phyloP scores from a whole-genome alignment of 805 yeast species.

The Cyberlindnera maritima region DNA sequence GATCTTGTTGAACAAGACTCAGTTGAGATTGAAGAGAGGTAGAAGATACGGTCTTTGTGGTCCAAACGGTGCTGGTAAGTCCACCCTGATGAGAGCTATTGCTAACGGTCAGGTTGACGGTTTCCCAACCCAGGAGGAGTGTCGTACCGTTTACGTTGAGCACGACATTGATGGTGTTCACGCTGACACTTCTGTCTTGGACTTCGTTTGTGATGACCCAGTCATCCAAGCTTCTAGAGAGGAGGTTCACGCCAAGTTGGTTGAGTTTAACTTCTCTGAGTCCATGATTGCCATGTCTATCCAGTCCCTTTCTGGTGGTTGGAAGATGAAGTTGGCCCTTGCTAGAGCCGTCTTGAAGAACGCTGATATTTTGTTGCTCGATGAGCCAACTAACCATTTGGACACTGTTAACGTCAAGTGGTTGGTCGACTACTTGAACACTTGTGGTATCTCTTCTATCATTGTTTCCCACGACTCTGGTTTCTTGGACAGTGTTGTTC shows the following conservation, averaged over 20 bases:
- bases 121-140: conserved; percentile 99
- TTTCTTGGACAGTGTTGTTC: conserved; percentile 95
- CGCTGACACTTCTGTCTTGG: conserved; percentile 92
- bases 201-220: conserved; percentile 85
- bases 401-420: conserved; percentile 99
- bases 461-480: conserved; percentile 99
- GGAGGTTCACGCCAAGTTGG: conserved; percentile 68
- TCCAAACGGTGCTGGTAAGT: conserved; percentile 99
- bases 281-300: conserved; percentile 94
- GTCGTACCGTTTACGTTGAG: conserved; percentile 99
- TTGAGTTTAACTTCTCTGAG: conserved; percentile 89
- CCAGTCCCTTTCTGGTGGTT: conserved; percentile 98
- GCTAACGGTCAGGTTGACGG: conserved; percentile 99
- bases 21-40: conserved; percentile 97
- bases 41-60: conserved; percentile 99
- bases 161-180: conserved; percentile 99
- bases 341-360: conserved; percentile 99
- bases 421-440: conserved; percentile 98
- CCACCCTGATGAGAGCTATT: conserved; percentile 96
- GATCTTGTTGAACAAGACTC: conserved; percentile 99
- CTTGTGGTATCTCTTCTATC: conserved; percentile 98
- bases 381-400: conserved; percentile 99
- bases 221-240: conserved; percentile 59
- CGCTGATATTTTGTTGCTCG: conserved; percentile 96
- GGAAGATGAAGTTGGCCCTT: conserved; percentile 99